Base-by-base conservation (phyloP, 768 basidiomycete species). In the Podaxis sp. region DNA sequence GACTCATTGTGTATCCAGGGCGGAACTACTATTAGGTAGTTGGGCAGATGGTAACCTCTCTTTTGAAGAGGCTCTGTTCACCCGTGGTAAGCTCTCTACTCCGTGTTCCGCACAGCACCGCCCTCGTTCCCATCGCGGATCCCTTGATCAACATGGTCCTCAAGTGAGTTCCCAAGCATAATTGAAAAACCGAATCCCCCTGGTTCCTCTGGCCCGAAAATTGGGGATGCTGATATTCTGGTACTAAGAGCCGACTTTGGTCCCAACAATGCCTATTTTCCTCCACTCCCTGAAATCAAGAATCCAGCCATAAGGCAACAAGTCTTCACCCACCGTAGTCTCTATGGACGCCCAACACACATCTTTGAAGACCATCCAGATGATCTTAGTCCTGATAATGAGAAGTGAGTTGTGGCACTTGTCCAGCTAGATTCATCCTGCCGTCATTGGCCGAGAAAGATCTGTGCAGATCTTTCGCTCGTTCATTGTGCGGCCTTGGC, bases 341-440 rank as follows among this genome's bases (percentile, higher is more conserved):
- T 78, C 66, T 82, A 77, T 66, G 90, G 82, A 0, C 78, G 91
- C 1, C 89, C 90, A 0, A 86, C 83, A 5, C 84, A 89, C 65
- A 75, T 90, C 25, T 93, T 93, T 64, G 91, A 93, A 68, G 91
- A 93, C 70, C 78, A 75, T 38, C 82, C 79, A 0, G 77, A 83
- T 63, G 90, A 93, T 71, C 86, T 81, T 1, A 88, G 87, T 54
- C 90, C 89, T 5, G 91, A 93, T 68, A 92, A 93, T 63, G 91
- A 93, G 74, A 88, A 83, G 91, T 90, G 57, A 65, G 78, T 28
- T 21, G 18, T 53, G 48, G 3, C 48, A 21, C 23, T 40, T 14
- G 21, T 4, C 6, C 51, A 10, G 46, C 37, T 59, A 55, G 28
- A 57, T 47, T 13, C n/a, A 44, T 44, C 9, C 42, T 14, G 18